These are phyloP conservation scores for Tuctoria greenei DNA, from an alignment of 176 grass and related monocot genomes.

Conservation along the genomic window DNA sequence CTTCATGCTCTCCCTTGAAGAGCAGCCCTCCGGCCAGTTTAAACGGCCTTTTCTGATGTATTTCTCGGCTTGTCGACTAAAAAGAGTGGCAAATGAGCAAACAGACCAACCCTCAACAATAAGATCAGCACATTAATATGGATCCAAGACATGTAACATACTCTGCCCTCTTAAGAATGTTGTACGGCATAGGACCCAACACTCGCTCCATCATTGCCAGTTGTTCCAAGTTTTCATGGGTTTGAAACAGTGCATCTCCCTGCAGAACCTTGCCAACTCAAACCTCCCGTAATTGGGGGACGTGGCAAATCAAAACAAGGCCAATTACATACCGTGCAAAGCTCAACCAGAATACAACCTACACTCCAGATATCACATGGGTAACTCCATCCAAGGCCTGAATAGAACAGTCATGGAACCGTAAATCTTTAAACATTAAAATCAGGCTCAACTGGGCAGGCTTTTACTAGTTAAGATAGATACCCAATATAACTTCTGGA, in stretches of 20 bases:
- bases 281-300: not conserved
- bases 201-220: conserved; percentile 74
- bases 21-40: conserved; percentile 85
- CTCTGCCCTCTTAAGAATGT: conserved; percentile 64
- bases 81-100: conserved; percentile 44
- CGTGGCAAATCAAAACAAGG: conserved; percentile 1
- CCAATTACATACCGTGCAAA: conserved; percentile 80
- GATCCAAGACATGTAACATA: conserved; percentile 37
- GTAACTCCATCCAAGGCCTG: conserved; percentile 94
- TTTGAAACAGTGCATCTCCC: conserved; percentile 71
- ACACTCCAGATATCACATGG: conserved; percentile 97
- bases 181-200: conserved; percentile 47
- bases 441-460: not conserved
- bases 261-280: conserved; percentile 42
- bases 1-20: conserved; percentile 81
- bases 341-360: conserved; percentile 92
- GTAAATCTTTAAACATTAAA: conserved; percentile 27
- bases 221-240: conserved; percentile 70
- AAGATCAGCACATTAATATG: conserved; percentile 17
- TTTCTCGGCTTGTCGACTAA: conserved; percentile 67
- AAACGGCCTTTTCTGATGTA: conserved; percentile 77
- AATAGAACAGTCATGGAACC: conserved; percentile 20
- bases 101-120: conserved; percentile 13
- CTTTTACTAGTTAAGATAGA: conserved; percentile 18
- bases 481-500: conserved; percentile 94